Percentiles rank a stretch among this genome's conserved stretches.
Conservation (phyloP, 352 stramenopile species). For the Globisporangium cylindrosporum region DNA sequence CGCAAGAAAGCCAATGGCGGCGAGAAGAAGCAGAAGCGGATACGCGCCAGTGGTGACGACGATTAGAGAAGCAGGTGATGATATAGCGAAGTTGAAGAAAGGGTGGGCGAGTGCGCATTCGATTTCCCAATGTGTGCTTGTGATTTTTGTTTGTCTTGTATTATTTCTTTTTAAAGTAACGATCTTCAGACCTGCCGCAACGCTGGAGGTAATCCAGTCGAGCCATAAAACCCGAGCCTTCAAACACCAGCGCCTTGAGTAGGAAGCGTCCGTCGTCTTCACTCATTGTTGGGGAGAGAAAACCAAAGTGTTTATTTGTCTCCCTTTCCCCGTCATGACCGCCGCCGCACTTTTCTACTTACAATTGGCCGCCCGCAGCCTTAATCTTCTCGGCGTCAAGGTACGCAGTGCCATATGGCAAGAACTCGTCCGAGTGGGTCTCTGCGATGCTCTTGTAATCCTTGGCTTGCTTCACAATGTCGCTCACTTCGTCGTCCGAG, state of each 20-base stretch:
- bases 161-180: constrained; percentile 23
- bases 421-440: constrained; percentile 89
- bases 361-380: constrained; percentile 72
- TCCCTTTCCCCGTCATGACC: neutral
- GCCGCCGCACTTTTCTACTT: constrained; percentile 30
- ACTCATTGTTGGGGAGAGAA: constrained; percentile 2
- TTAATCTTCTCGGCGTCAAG: constrained; percentile 88
- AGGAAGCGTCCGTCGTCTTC: neutral
- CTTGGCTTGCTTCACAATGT: constrained; percentile 83
- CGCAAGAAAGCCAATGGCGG: constrained; percentile 23
- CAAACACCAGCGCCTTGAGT: neutral
- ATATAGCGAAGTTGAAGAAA: neutral
- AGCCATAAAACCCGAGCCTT: neutral
- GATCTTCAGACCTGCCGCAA: neutral
- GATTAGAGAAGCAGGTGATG: constrained; percentile 17
- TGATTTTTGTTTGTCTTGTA: constrained; percentile 12
- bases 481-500: constrained; percentile 90
- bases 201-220: neutral
- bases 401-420: constrained; percentile 88
- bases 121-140: neutral
- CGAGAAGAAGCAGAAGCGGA: constrained; percentile 64
- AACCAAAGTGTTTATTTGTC: neutral
- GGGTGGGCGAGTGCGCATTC: neutral
- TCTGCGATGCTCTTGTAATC: constrained; percentile 84
- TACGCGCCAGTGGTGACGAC: constrained; percentile 58